These are phyloP conservation scores for Ogataea ganodermae DNA, from an alignment of 805 yeast species.

Conservation along the genomic window DNA sequence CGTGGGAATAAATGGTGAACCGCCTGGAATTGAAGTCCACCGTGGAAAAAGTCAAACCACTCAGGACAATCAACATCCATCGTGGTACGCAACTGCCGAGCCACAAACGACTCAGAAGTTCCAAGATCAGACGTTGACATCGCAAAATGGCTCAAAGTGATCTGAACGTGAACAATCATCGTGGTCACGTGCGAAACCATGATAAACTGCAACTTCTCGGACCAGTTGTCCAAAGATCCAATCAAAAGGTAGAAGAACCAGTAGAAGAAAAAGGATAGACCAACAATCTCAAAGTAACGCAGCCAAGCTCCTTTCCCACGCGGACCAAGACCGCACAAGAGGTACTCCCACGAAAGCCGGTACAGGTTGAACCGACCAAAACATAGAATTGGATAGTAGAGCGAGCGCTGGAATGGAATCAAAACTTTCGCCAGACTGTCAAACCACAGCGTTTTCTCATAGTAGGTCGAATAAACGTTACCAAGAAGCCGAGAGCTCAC, in stretches of 20 bases:
- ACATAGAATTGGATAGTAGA: conserved; percentile 76
- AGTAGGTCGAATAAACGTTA: conserved; percentile 76
- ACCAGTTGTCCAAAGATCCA: conserved; percentile 51
- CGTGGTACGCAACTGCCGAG: conserved; percentile 83
- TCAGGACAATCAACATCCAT: conserved; percentile 95
- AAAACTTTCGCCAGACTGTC: conserved; percentile 62
- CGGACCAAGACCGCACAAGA: conserved; percentile 78
- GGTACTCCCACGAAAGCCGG: conserved; percentile 76
- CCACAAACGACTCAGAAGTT: conserved; percentile 72
- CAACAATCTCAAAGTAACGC: conserved; percentile 73
- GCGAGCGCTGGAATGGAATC: conserved; percentile 65
- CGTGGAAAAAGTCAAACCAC: conserved; percentile 89
- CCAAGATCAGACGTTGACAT: conserved; percentile 92
- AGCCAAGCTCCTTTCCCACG: conserved; percentile 86
- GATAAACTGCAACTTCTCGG: conserved; percentile 59
- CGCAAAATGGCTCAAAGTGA: conserved; percentile 86
- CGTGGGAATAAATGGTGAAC: conserved; percentile 90
- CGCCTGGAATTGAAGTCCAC: conserved; percentile 91
- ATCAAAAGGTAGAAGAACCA: conserved; percentile 80
- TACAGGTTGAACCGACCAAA: conserved; percentile 88
- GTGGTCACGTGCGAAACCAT: conserved; percentile 78
- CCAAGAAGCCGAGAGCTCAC: conserved; percentile 72
- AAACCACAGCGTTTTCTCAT: conserved; percentile 65
- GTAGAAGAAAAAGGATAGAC: conserved; percentile 66
- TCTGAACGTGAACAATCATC: conserved; percentile 93